Conservation (phyloP, 148 eudicot genomes). For the Rhododendron henanense region DNA sequence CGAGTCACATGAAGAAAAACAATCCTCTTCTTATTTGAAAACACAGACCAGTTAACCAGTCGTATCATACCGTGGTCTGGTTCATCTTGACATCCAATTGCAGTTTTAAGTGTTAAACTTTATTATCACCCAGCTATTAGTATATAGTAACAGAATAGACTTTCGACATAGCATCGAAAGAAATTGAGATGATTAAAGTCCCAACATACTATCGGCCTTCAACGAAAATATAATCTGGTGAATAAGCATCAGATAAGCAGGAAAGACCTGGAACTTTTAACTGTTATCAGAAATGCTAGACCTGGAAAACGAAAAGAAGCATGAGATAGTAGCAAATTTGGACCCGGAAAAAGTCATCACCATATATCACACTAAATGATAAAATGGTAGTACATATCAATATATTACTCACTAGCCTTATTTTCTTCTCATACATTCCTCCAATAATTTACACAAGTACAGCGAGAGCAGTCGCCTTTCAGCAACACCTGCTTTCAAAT, state of each 20-base stretch:
- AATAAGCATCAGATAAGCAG: neutral
- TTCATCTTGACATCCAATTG: neutral
- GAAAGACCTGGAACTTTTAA: neutral
- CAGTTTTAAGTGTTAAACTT: neutral
- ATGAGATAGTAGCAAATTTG: neutral
- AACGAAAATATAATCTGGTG: neutral
- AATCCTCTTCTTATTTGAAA: neutral
- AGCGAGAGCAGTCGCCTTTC: neutral
- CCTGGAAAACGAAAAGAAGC: neutral
- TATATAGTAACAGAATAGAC: neutral
- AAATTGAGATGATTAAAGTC: neutral
- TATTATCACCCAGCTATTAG: neutral
- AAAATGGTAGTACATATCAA: neutral
- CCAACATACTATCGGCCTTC: neutral
- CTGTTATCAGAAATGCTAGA: neutral
- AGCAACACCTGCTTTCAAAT: neutral
- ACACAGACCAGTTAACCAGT: neutral
- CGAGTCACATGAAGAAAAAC: neutral
- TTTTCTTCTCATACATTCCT: constrained; percentile 1
- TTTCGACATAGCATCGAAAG: neutral
- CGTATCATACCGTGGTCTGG: neutral
- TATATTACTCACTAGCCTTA: neutral
- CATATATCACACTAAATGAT: neutral
- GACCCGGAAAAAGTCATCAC: neutral
- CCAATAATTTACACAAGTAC: constrained; percentile 3